Evolutionary conservation across 2,329 filamentous ascomycete genomes (phyloP).

Genomic region (Microdochium trichocladiopsis): DNA sequence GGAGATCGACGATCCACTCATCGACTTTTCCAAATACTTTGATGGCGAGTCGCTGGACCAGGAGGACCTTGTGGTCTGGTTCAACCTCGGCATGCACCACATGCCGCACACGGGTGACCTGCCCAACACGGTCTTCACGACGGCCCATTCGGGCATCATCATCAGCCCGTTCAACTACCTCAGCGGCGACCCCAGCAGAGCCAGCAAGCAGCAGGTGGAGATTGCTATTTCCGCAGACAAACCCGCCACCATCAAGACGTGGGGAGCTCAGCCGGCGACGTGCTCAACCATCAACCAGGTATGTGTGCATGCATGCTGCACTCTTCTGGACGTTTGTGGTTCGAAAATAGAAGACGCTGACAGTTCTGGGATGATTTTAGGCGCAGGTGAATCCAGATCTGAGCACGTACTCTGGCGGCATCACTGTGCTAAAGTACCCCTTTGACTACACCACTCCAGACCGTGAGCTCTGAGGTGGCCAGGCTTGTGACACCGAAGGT

Average conservation of each 20-base stretch:
- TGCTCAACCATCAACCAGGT: not conserved
- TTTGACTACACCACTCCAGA: not conserved
- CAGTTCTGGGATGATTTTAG: not conserved
- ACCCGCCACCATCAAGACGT: not conserved
- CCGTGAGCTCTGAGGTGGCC: not conserved
- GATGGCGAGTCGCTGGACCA: constrained; percentile 32
- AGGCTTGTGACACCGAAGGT: not conserved
- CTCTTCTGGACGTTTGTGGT: not conserved
- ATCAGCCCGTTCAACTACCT: constrained; percentile 39
- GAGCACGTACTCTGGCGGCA: not conserved
- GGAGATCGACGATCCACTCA: constrained; percentile 35
- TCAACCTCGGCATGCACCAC: constrained; percentile 51
- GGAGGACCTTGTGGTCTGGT: constrained; percentile 42
- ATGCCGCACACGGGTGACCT: constrained; percentile 45
- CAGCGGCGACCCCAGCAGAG: constrained; percentile 23
- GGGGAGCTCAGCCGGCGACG: not conserved
- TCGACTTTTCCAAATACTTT: constrained; percentile 44
- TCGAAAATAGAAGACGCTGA: not conserved
- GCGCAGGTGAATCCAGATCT: not conserved
- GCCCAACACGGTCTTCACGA: constrained; percentile 44
- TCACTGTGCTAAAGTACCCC: not conserved
- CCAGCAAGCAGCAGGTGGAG: not conserved
- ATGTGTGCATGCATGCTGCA: not conserved
- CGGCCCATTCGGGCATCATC: constrained; percentile 33
- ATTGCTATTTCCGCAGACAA: not conserved